These are phyloP conservation scores for Sicyos baderoa DNA, from an alignment of 306 rosid genomes.

Conservation along the genomic window DNA sequence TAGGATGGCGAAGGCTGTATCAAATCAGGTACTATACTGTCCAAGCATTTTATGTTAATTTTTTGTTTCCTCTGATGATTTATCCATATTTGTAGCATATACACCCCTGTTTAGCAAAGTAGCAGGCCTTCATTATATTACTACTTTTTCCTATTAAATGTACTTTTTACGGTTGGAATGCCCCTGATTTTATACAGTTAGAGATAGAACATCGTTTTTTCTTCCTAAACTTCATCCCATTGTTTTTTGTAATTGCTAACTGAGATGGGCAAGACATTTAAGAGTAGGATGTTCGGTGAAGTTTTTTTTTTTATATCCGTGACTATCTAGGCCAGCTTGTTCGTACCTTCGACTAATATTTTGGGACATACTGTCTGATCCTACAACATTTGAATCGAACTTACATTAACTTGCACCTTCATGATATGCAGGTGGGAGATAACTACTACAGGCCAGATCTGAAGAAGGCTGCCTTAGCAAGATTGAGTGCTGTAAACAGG, in stretches of 20 bases:
- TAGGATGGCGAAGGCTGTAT: conserved; percentile 71
- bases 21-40: conserved; percentile 51
- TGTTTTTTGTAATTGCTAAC: no score
- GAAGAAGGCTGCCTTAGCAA: conserved; percentile 74
- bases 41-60: background rate
- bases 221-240: background rate
- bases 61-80: background rate
- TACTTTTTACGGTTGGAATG: no score
- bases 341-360: no score
- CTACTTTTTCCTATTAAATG: background rate
- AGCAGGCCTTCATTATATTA: background rate
- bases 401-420: no score
- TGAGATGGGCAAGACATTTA: no score
- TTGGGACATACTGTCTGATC: no score
- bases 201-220: no score
- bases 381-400: no score
- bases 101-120: background rate
- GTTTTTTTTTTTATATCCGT: no score
- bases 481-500: conserved; percentile 79
- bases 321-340: no score
- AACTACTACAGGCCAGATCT: conserved; percentile 84
- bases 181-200: no score
- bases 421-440: conserved; percentile 38
- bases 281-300: no score
- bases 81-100: background rate